A percentile compares a stretch with the other conserved stretches of the same genome.
phyloP scores from a whole-genome alignment of 495 filamentous ascomycete genomes.

The Neurospora pannonica region DNA sequence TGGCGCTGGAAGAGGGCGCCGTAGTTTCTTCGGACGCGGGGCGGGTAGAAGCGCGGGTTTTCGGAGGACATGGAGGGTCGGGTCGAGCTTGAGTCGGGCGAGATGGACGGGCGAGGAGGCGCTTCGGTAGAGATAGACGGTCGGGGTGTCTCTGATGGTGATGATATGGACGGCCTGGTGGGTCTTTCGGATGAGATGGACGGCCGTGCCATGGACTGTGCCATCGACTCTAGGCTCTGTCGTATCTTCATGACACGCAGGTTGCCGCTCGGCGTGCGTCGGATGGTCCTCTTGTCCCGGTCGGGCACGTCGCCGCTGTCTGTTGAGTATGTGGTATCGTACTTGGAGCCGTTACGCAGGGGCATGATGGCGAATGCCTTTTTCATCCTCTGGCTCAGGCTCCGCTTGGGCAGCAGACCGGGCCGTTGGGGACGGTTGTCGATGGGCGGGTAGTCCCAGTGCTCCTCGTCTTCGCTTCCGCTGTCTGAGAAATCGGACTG shows the following conservation, averaged over 20 bases:
- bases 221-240: slow-evolving; percentile 29
- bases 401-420: slow-evolving; percentile 30
- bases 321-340: slow-evolving; percentile 24
- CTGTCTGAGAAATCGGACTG: slow-evolving; percentile 51
- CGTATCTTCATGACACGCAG: slow-evolving; percentile 40
- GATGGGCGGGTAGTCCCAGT: slow-evolving; percentile 26
- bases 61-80: background rate
- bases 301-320: slow-evolving; percentile 30
- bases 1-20: slow-evolving; percentile 3
- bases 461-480: slow-evolving; percentile 35
- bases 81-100: background rate
- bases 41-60: background rate
- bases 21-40: background rate
- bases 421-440: slow-evolving; percentile 29
- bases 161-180: background rate
- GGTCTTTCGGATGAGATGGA: background rate
- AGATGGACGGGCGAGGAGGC: background rate
- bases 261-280: slow-evolving; percentile 39
- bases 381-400: slow-evolving; percentile 36
- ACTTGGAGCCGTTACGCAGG: slow-evolving; percentile 14
- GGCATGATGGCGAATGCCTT: slow-evolving; percentile 46
- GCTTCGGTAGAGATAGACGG: background rate
- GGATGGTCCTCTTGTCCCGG: slow-evolving; percentile 32
- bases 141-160: background rate
- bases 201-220: slow-evolving; percentile 3